Evolutionary conservation across 2,329 filamentous ascomycete genomes (phyloP).

Genomic region (Ophiostoma australiae): DNA sequence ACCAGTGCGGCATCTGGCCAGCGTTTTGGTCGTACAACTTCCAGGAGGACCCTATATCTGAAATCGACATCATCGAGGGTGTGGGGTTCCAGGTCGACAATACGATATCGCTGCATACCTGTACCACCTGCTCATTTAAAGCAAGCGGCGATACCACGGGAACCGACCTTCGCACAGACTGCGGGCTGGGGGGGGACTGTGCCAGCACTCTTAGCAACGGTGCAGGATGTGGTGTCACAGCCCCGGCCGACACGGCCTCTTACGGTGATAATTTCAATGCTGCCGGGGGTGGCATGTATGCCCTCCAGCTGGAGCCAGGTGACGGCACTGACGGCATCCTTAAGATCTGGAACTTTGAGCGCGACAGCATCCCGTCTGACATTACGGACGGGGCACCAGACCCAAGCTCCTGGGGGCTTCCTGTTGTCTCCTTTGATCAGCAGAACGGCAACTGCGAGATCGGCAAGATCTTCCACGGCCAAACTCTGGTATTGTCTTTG

Average conservation of each 20-base stretch:
- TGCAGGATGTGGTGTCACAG: not conserved
- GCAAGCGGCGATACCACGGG: not conserved
- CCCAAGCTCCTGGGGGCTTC: constrained; percentile 40
- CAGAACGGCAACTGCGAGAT: constrained; percentile 30
- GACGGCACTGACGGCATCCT: constrained; percentile 33
- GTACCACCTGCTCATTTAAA: not conserved
- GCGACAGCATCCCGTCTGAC: constrained; percentile 39
- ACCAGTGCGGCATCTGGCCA: constrained; percentile 47
- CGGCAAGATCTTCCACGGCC: not conserved
- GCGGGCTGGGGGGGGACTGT: not conserved
- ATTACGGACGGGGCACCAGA: constrained; percentile 39
- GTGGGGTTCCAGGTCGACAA: constrained; percentile 43
- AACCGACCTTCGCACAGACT: not conserved
- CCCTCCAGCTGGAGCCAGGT: constrained; percentile 35
- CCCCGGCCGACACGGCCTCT: constrained; percentile 20
- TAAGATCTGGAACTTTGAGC: constrained; percentile 44
- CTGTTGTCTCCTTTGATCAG: constrained; percentile 36
- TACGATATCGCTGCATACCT: constrained; percentile 46
- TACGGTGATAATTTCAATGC: constrained; percentile 39
- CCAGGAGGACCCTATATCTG: constrained; percentile 46
- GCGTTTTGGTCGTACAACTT: constrained; percentile 37
- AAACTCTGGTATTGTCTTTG: not conserved
- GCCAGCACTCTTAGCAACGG: not conserved
- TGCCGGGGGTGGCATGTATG: not conserved
- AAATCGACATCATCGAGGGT: constrained; percentile 54